Evolutionary conservation across 352 stramenopile species (phyloP), one percentile per base, ranked within the genome.

Genomic region (Globisporangium alternatum): DNA sequence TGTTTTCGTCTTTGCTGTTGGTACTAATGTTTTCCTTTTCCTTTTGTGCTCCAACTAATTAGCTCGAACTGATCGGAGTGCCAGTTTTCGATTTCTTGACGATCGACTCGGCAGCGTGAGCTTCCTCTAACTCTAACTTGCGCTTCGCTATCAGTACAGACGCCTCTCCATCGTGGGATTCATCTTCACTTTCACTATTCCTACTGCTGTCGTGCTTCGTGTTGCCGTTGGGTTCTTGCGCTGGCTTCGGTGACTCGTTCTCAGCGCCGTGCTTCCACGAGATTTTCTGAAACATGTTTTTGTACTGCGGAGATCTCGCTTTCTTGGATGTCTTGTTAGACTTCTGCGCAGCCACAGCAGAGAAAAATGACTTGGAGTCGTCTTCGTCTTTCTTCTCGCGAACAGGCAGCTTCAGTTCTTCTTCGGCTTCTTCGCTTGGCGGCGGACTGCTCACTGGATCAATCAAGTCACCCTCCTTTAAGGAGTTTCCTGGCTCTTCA

Each of bases 281-380:
- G 54, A 90, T 90, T 53, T 87, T 86, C 71, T 90, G 73, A 61
- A 93, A 90, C 70, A 93, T 85, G 63, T 71, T 86, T 69, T 93
- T 93, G 53, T 83, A 80, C 47, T 89, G 77, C 4, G 82, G 82
- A 19, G 80, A 91, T 48, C 65, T 62, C 49, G 52, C 57, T 30
- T 77, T 80, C 62, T 71, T 78, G 30, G 56, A 64, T 4, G 45
- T 61, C 47, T 76, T 78, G 13, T 71, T 76, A 43, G 75, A 60
- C 57, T 85, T 90, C 47, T 78, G 62, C 22, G 81, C 60, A 4
- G 64, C 72, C 10, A 72, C 74, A 39, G 68, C 77, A n/a, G 71
- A 67, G 22, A 93, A 69, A 53, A 93, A 93, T 5, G 68, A 67
- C 12, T 77, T 45, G 12, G 71, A 60, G 48, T 86, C 69, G 15